phyloP scores from a whole-genome alignment of 331 rosid genomes.

The Ulmus americana region DNA sequence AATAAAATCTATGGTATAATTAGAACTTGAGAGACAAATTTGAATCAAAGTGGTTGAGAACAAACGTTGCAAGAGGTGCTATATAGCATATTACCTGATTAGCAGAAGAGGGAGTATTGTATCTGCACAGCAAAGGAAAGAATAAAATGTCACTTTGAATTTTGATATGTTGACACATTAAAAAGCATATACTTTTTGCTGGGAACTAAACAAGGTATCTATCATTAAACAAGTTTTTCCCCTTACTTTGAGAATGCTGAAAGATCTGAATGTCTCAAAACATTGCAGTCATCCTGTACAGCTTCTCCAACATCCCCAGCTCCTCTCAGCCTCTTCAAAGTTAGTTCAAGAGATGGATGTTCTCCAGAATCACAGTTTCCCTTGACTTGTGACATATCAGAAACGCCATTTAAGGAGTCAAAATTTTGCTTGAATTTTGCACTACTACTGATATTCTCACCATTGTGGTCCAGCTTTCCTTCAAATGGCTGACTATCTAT shows the following conservation, averaged over 20 bases:
- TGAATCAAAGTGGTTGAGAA: neutral
- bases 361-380: conserved; percentile 36
- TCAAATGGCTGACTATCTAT: conserved; percentile 32
- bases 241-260: conserved; percentile 71
- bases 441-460: conserved; percentile 29
- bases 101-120: conserved; percentile 46
- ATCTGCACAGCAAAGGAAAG: conserved; percentile 40
- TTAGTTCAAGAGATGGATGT: conserved; percentile 49
- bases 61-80: conserved; percentile 6
- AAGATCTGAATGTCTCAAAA: conserved; percentile 52
- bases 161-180: conserved; percentile 1
- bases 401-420: conserved; percentile 34
- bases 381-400: conserved; percentile 31
- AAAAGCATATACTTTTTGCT: too few species aligned
- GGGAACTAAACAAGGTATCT: neutral
- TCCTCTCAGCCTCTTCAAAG: conserved; percentile 46
- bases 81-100: conserved; percentile 42
- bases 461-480: conserved; percentile 24
- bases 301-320: conserved; percentile 30
- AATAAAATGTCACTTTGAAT: conserved; percentile 10
- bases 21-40: neutral
- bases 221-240: conserved; percentile 10
- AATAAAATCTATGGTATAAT: too few species aligned
- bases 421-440: conserved; percentile 38
- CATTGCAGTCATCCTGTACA: conserved; percentile 39